phyloP scores from a whole-genome alignment of 2,329 filamentous ascomycete species.

The Cryphonectria naterciae region DNA sequence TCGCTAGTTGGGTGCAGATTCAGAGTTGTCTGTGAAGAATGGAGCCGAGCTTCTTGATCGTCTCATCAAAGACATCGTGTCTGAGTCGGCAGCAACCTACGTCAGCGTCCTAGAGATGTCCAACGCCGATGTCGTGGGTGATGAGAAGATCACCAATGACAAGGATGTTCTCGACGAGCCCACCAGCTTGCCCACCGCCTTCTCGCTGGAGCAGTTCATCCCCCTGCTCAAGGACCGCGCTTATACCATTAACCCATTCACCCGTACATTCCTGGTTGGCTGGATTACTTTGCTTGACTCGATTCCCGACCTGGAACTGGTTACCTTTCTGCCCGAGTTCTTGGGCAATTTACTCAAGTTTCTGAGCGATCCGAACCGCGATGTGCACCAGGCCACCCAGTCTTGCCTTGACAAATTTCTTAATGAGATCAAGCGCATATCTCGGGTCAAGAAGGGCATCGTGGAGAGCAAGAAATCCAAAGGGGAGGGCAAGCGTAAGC shows the following conservation, averaged over 20 bases:
- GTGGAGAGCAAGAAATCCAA: slow-evolving; percentile 78
- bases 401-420: slow-evolving; percentile 87
- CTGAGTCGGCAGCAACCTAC: slow-evolving; percentile 92
- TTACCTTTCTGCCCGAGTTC: slow-evolving; percentile 90
- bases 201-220: slow-evolving; percentile 88
- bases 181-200: slow-evolving; percentile 74
- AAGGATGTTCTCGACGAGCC: slow-evolving; percentile 50
- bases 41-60: slow-evolving; percentile 94
- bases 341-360: slow-evolving; percentile 88
- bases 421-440: slow-evolving; percentile 91
- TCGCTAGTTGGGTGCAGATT: slow-evolving; percentile 84
- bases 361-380: slow-evolving; percentile 84
- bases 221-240: slow-evolving; percentile 93
- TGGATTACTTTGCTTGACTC: slow-evolving; percentile 96
- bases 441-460: slow-evolving; percentile 88
- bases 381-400: slow-evolving; percentile 95
- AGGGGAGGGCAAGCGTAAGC: slow-evolving; percentile 69
- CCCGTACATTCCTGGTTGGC: slow-evolving; percentile 89
- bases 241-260: slow-evolving; percentile 92
- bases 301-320: slow-evolving; percentile 93
- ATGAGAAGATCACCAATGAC: slow-evolving; percentile 54
- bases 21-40: slow-evolving; percentile 96
- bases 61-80: slow-evolving; percentile 93
- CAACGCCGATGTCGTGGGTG: slow-evolving; percentile 42
- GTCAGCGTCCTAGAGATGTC: slow-evolving; percentile 80